Evolutionary conservation across 306 rosid species (phyloP), one percentile per base, ranked within the genome.

Genomic region (Glycyrrhiza uralensis): DNA sequence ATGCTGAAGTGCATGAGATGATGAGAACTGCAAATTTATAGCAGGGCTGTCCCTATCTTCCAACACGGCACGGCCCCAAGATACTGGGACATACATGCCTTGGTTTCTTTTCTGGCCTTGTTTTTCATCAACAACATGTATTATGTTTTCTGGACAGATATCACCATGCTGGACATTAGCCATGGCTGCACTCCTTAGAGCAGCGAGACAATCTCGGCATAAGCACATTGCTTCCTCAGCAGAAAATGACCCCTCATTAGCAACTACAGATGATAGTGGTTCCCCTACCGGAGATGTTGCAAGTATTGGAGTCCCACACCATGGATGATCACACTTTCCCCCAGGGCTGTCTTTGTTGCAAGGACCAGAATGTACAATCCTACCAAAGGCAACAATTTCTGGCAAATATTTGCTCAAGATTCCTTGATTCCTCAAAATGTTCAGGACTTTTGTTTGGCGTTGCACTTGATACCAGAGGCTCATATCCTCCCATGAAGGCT

Each of bases 401-500:
- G 98, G 98, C 70, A 93, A 83, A 66, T 83, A 72, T 61, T 80
- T 87, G 85, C 89, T 87, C 62, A 86, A 60, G 49, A 91, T 82
- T 54, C 90, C 98, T 71, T 86, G 89, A 67, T 77, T 88, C 80
- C 87, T 85, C 24, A 93, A 78, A 64, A 88, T 81, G 82, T 87
- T 93, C 22, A 90, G 83, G 20, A 93, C 98, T 78, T 90, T 93
- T 18, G 97, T 90, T 85, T 93, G 98, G 23, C 98, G 91, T 80
- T 93, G 98, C 7, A 93, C 98, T 82, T 87, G 91, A 77, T 90
- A 93, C 98, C 98, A 93, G 64, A 88, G 96, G 79, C 96, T 93
- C 98, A 93, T 93, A 71, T 93, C 98, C 88, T 93, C 98, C 92
- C 89, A 93, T 38, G 96, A 90, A 42, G 90, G 98, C 82, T 93